Percentiles rank a stretch among this genome's conserved stretches.
Conservation (phyloP, 257 asterid species). For the Capsicum rhomboideum region DNA sequence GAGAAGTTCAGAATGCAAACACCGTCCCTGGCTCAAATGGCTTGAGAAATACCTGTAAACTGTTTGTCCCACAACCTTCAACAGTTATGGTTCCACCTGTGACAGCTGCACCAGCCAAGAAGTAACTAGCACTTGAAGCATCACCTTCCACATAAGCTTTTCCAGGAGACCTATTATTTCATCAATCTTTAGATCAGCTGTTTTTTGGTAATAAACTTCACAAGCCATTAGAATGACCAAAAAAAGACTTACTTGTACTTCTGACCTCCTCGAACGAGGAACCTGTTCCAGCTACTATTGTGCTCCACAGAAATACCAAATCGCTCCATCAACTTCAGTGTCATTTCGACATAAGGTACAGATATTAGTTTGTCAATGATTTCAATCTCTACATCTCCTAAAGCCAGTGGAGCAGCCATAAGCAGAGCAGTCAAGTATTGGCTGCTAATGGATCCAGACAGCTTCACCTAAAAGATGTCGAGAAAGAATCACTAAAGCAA, state of each 20-base stretch:
- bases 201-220: neutral
- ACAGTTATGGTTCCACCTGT: conserved; percentile 62
- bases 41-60: conserved; percentile 67
- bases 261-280: conserved; percentile 76
- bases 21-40: neutral
- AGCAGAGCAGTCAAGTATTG: conserved; percentile 94
- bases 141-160: conserved; percentile 96
- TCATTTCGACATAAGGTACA: conserved; percentile 96
- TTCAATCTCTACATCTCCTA: conserved; percentile 89
- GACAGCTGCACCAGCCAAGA: conserved; percentile 89
- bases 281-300: conserved; percentile 78
- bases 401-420: conserved; percentile 91
- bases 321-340: conserved; percentile 88
- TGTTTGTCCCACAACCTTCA: conserved; percentile 95
- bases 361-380: conserved; percentile 83
- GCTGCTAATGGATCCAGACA: conserved; percentile 92
- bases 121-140: conserved; percentile 99
- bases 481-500: neutral
- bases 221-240: neutral
- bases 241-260: conserved; percentile 62
- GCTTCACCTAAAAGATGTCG: conserved; percentile 57
- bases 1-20: neutral
- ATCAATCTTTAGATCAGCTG: neutral
- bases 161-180: conserved; percentile 71
- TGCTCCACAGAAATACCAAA: conserved; percentile 87